Base-by-base conservation (phyloP, 2,329 filamentous ascomycete species). In the Apiospora phragmitis region DNA sequence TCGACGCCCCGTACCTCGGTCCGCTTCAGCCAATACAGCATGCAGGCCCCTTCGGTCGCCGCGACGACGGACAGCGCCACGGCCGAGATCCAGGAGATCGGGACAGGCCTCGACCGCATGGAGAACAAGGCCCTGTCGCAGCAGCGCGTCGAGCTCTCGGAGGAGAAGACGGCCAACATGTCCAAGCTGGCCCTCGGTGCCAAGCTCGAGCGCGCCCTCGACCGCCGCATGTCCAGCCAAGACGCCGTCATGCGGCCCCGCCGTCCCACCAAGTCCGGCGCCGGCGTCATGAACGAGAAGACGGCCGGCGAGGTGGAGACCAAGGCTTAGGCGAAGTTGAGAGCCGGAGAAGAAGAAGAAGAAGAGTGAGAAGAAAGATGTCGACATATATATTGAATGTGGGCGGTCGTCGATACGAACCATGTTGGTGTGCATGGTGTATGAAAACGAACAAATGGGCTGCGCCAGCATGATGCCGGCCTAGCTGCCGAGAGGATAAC, bases 161-260 rank as follows among this genome's bases (percentile, higher is more conserved):
- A 92, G 73, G 91, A 95, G 82, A 97, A 97, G 87, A 90, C 88
- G 26, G 93, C 94, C 77, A 91, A 92, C 80, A 86, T 97, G 82
- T 91, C 90, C 85, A 97, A 97, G 84, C 88, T 97, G 71, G 94
- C 94, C 47, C 88, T 97, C 68, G 93, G 94, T 66, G 94, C 94
- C 72, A 97, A 97, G 84, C 89, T 97, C 51, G 94, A 97, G 80
- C 91, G 95, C 72, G 94, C 95, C 29, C 89, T 98, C 70, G 92
- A 92, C 75, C 88, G 94, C 75, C 90, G 95, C 78, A 96, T 97
- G 94, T 92, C 89, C 38, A 85, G 93, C 75, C 95, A 98, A 82
- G 95, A 98, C 77, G 95, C 95, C 74, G 91, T 93, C 81, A 95
- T 96, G 87, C 90, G 92, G 74, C 89, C 85, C 29, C 82, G 85